Percentiles rank a stretch among this genome's conserved stretches.
Evolutionary conservation across 108 stramenopile genomes (phyloP).

Genomic region (Skeletonema menzelii): DNA sequence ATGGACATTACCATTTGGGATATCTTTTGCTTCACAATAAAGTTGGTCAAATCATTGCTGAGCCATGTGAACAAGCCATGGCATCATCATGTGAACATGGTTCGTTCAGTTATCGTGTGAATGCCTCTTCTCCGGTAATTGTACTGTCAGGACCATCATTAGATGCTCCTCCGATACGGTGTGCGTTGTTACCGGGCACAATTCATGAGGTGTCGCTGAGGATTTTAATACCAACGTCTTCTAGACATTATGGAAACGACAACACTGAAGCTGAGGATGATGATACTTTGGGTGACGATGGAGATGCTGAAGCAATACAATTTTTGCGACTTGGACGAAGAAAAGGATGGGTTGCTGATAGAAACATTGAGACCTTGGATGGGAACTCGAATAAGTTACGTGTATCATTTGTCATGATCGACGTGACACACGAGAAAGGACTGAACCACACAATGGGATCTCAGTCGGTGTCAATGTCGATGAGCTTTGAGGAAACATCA

Average conservation of each 20-base stretch:
- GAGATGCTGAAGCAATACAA: conserved; percentile 34
- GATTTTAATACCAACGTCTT: conserved; percentile 39
- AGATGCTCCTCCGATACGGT: conserved; percentile 66
- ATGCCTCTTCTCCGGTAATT: conserved; percentile 67
- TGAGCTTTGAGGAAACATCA: conserved; percentile 21
- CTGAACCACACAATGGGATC: conserved; percentile 4
- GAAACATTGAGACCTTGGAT: conserved; percentile 37
- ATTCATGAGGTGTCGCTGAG: conserved; percentile 70
- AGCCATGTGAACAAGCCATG: conserved; percentile 16
- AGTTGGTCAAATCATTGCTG: conserved; percentile 43
- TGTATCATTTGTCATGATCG: conserved; percentile 51
- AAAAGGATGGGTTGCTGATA: conserved; percentile 77
- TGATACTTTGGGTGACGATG: conserved; percentile 30
- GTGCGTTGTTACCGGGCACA: conserved; percentile 66
- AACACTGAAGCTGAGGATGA: conserved; percentile 14
- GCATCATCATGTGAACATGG: conserved; percentile 50
- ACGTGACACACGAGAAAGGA: conserved; percentile 45
- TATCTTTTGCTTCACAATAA: conserved; percentile 32
- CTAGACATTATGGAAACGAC: conserved; percentile 5
- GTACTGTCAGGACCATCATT: conserved; percentile 70
- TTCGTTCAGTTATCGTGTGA: conserved; percentile 60
- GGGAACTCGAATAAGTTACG: conserved; percentile 15
- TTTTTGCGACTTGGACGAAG: conserved; percentile 64
- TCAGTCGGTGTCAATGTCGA: conserved; percentile 6
- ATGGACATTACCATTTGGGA: conserved; percentile 17